Evolutionary conservation across 2,329 filamentous ascomycete species (phyloP).

Genomic region (Calonectria fujianensis): DNA sequence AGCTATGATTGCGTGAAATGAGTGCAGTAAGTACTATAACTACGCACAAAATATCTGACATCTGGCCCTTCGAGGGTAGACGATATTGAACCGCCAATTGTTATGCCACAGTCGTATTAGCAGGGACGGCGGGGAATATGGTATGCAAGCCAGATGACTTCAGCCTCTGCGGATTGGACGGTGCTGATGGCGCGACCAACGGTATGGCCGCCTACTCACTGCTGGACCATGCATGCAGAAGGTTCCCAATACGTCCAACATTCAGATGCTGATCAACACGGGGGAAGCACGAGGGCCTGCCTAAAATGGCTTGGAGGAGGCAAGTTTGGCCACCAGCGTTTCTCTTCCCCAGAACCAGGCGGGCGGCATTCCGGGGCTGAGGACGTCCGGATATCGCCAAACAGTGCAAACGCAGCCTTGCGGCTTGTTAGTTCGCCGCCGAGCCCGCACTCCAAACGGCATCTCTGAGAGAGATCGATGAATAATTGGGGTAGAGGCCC

Average conservation of each 20-base stretch:
- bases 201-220: background rate
- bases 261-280: constrained; percentile 34
- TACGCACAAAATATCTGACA: background rate
- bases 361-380: constrained; percentile 26
- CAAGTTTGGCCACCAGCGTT: constrained; percentile 28
- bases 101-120: constrained; percentile 22
- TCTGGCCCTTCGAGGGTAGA: background rate
- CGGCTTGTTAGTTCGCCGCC: background rate
- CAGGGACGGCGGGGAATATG: background rate
- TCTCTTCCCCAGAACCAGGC: constrained; percentile 32
- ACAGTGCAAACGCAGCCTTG: constrained; percentile 1
- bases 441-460: background rate
- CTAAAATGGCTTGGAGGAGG: constrained; percentile 32
- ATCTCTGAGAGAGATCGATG: background rate
- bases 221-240: constrained; percentile 30
- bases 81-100: constrained; percentile 10
- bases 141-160: constrained; percentile 19
- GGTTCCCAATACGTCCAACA: constrained; percentile 31
- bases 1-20: constrained; percentile 14
- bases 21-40: background rate
- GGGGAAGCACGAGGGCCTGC: constrained; percentile 24
- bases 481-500: background rate
- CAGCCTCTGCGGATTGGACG: background rate
- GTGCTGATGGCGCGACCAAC: constrained; percentile 27
- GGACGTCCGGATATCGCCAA: constrained; percentile 18